Conservation (phyloP, 2,329 filamentous ascomycete genomes). For the Pseudopithomyces chartarum region DNA sequence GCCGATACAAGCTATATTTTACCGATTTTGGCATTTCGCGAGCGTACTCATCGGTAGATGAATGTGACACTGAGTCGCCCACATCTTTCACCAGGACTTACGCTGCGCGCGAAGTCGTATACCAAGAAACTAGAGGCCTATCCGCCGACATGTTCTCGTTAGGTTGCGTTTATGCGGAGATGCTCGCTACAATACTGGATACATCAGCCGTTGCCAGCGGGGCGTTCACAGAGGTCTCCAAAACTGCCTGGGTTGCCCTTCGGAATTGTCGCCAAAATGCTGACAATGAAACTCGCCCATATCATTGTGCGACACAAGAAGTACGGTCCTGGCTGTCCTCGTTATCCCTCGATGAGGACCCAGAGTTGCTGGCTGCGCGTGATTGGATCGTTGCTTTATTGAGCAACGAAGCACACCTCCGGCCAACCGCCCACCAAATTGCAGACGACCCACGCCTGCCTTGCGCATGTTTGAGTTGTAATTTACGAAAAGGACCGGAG, state of each 20-base stretch:
- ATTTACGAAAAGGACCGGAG: constrained; percentile 10
- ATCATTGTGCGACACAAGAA: constrained; percentile 3
- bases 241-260: not conserved
- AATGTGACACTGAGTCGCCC: constrained; percentile 18
- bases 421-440: constrained; percentile 13
- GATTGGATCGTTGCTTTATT: constrained; percentile 11
- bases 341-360: not conserved
- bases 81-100: constrained; percentile 23
- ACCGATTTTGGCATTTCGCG: constrained; percentile 29
- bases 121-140: constrained; percentile 15
- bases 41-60: constrained; percentile 20
- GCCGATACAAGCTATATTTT: constrained; percentile 24
- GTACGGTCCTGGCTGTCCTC: constrained; percentile 1
- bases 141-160: constrained; percentile 28
- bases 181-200: constrained; percentile 18
- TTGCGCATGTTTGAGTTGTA: constrained; percentile 16
- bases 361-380: constrained; percentile 7
- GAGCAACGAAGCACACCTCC: not conserved
- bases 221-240: not conserved
- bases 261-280: not conserved
- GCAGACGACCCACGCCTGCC: constrained; percentile 13
- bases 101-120: constrained; percentile 24
- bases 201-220: not conserved
- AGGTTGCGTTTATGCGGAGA: constrained; percentile 25
- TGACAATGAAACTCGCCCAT: constrained; percentile 7